Evolutionary conservation across 2,329 filamentous ascomycete species (phyloP).

Genomic region (Curvularia sp.): DNA sequence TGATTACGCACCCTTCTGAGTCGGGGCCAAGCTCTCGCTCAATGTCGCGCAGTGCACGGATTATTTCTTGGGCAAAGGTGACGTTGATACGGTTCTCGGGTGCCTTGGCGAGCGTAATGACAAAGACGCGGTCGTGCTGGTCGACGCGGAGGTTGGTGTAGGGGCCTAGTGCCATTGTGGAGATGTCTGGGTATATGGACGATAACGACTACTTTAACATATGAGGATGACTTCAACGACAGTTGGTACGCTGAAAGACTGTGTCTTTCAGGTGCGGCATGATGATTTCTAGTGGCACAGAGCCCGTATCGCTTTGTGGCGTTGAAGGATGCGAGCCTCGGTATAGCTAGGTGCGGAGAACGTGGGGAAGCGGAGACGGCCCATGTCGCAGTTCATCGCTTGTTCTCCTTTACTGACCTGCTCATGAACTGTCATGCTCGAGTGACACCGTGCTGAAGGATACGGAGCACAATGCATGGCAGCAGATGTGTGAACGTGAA

Average conservation of each 20-base stretch:
- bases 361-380: conserved; percentile 25
- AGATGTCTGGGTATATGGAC: not conserved
- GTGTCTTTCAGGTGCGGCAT: not conserved
- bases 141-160: conserved; percentile 56
- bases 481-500: not conserved
- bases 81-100: conserved; percentile 63
- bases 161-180: conserved; percentile 32
- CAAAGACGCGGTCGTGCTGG: conserved; percentile 58
- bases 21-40: conserved; percentile 56
- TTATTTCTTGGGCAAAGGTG: conserved; percentile 61
- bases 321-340: conserved; percentile 23
- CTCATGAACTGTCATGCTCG: not conserved
- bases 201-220: not conserved
- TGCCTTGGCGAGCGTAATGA: conserved; percentile 62
- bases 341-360: conserved; percentile 29
- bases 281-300: conserved; percentile 1
- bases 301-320: not conserved
- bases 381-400: not conserved
- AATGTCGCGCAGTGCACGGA: conserved; percentile 58
- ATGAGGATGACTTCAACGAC: not conserved
- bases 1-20: conserved; percentile 61
- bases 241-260: not conserved
- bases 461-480: not conserved
- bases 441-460: not conserved
- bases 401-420: not conserved